Percentiles rank a stretch among this genome's conserved stretches.
Conservation (phyloP, 805 yeast species). For the Isabelozyma gotoi region DNA sequence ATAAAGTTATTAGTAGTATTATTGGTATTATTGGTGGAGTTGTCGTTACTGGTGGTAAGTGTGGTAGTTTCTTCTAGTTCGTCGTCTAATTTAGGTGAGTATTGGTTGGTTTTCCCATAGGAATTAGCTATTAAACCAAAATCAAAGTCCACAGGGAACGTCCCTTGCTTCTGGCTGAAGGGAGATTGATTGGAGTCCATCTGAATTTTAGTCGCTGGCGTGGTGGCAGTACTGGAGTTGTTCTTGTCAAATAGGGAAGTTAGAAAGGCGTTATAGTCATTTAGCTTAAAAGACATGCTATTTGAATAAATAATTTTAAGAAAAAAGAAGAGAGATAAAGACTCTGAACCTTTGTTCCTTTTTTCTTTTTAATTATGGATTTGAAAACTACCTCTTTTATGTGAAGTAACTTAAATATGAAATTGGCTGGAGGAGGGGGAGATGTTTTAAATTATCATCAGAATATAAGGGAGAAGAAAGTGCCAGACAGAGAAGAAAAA, state of each 20-base stretch:
- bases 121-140: constrained; percentile 12
- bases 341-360: too few species aligned
- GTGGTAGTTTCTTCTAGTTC: background rate
- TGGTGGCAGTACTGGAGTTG: constrained; percentile 5
- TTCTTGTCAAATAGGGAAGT: constrained; percentile 23
- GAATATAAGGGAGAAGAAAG: too few species aligned
- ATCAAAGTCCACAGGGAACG: constrained; percentile 23
- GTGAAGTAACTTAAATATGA: too few species aligned
- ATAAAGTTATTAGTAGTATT: background rate
- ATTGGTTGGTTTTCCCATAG: background rate
- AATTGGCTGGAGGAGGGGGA: background rate
- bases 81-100: background rate
- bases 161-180: background rate
- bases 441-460: background rate
- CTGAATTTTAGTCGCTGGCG: constrained; percentile 2
- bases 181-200: constrained; percentile 3
- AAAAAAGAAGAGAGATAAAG: too few species aligned
- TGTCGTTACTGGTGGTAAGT: background rate
- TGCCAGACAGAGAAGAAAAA: background rate
- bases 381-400: too few species aligned
- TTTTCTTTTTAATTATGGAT: too few species aligned
- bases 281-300: constrained; percentile 25
- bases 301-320: background rate
- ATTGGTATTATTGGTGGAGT: background rate
- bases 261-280: constrained; percentile 29